Percentiles rank a stretch among this genome's conserved stretches.
Evolutionary conservation across 345 rosid species (phyloP).

Genomic region (Melaleuca quinquenervia): DNA sequence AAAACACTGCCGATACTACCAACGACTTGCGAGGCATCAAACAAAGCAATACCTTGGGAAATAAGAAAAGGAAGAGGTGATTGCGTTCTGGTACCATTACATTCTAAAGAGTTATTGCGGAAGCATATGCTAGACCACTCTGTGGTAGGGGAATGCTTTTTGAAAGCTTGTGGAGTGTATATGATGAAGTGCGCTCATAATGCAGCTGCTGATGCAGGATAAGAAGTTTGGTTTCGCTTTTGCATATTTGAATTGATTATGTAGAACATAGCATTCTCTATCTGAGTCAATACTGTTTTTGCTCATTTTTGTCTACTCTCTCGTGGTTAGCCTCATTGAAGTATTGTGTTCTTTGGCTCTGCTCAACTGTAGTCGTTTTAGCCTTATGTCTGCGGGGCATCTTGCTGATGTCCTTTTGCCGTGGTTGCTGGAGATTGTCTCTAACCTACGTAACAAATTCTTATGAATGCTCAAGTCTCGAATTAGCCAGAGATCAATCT

Average conservation of each 20-base stretch:
- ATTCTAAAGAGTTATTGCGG: background rate
- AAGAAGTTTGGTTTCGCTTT: background rate
- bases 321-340: background rate
- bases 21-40: slow-evolving; percentile 4
- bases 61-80: slow-evolving; percentile 11
- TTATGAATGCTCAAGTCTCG: background rate
- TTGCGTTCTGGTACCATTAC: background rate
- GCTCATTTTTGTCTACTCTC: background rate
- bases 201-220: background rate
- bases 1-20: slow-evolving; percentile 10
- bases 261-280: background rate
- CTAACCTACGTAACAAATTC: background rate
- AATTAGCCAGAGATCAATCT: background rate
- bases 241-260: background rate
- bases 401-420: background rate
- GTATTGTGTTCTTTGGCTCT: background rate
- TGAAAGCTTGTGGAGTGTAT: background rate
- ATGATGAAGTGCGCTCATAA: background rate
- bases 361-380: background rate
- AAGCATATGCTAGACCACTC: background rate
- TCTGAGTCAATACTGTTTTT: background rate
- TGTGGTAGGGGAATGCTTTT: background rate
- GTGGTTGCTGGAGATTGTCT: background rate
- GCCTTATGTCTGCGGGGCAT: background rate
- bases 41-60: background rate